These are phyloP conservation scores for Nectriaceae sp. DNA, from an alignment of 2,329 filamentous ascomycete genomes.

Conservation along the genomic window DNA sequence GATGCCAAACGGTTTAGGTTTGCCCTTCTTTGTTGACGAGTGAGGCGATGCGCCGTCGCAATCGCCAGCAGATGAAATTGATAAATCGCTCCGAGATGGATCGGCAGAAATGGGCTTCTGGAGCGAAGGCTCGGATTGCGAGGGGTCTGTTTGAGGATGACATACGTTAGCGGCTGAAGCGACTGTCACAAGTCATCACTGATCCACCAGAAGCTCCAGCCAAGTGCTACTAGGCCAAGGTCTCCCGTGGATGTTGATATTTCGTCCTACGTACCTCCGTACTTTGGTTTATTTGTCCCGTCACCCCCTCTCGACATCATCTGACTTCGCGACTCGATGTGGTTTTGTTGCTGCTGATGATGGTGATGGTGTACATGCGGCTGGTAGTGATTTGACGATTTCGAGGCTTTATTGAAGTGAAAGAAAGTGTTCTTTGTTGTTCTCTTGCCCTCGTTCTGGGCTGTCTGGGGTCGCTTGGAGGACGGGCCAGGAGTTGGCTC, in stretches of 20 bases:
- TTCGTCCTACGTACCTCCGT: conserved; percentile 36
- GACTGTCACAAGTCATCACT: neutral
- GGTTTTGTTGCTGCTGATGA: conserved; percentile 25
- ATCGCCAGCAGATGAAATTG: conserved; percentile 51
- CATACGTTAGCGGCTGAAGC: conserved; percentile 22
- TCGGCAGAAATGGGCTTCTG: conserved; percentile 43
- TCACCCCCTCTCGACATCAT: conserved; percentile 40
- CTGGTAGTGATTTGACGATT: conserved; percentile 39
- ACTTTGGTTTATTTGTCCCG: conserved; percentile 30
- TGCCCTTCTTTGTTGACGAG: conserved; percentile 47
- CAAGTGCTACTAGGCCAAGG: conserved; percentile 17
- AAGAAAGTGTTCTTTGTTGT: conserved; percentile 53
- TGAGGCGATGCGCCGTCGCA: conserved; percentile 40
- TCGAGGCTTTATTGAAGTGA: conserved; percentile 51
- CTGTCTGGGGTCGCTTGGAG: conserved; percentile 14
- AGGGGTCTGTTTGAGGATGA: conserved; percentile 25
- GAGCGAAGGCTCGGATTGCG: conserved; percentile 33
- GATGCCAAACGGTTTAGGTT: conserved; percentile 57
- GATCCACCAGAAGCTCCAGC: conserved; percentile 7
- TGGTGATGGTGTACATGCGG: conserved; percentile 16
- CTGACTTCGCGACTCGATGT: conserved; percentile 39
- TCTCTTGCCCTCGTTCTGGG: conserved; percentile 42
- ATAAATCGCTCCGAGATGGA: conserved; percentile 54
- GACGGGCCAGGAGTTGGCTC: conserved; percentile 23
- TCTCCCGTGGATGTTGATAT: conserved; percentile 14